Evolutionary conservation across 129 eudicot genomes (phyloP), one percentile per base, ranked within the genome.

Genomic region (Chrysanthemum lavandulifolium): DNA sequence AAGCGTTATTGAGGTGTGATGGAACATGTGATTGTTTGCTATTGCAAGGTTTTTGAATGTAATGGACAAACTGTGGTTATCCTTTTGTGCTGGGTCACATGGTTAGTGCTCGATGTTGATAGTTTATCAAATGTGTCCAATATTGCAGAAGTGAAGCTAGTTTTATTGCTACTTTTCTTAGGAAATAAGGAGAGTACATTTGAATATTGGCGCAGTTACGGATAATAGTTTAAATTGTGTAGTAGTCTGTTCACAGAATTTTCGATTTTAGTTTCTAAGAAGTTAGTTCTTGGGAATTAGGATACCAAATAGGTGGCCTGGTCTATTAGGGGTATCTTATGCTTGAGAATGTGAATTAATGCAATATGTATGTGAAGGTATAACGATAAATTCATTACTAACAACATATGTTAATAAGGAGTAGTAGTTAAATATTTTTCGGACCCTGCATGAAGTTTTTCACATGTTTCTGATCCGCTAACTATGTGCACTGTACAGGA

Each of bases 11-110:
- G 64, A 73, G 29, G 64, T 19, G 10, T 15, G 66, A 9, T 48
- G 29, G 43, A 36, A 65, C 16, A 9, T 74, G 56, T 33, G 54
- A 64, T 19, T 74, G 29, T 69, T 47, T 33, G 68, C 31, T 67
- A 14, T 27, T 23, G 16, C 33, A 57, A 59, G 65, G 10, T 40
- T 40, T 40, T 40, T 40, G 10, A 40, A 40, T 40, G 47, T 2
- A 1, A 40, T 40, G 47, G 47, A 40, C 47, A 40, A 40, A 6
- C 10, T 40, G 47, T 40, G 47, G 47, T 40, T 40, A 40, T 7
- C 0, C 0, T 40, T 40, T 40, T 40, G 47, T 40, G 47, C 2
- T 40, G 47, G 47, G 47, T 40, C 47, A 40, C 47, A 40, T 40
- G 47, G 47, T 40, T 0, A 10, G 10, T 40, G 47, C 10, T 40